Evolutionary conservation across 163 green algal species (phyloP), one percentile per base, ranked within the genome.

Genomic region (Trebouxiophyceae sp.): DNA sequence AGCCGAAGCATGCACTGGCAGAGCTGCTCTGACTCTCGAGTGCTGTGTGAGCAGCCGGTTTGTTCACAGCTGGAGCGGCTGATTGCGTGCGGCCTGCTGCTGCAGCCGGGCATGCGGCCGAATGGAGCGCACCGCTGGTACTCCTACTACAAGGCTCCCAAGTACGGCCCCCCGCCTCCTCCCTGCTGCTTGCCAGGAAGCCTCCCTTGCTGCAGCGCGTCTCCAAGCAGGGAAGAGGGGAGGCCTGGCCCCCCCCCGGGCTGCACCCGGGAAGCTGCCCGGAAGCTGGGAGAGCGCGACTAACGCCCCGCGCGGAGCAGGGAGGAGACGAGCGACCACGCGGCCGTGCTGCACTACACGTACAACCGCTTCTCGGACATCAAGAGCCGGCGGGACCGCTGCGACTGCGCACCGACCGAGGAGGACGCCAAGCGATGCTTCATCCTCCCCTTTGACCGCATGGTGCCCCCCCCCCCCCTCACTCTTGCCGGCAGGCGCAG

Each of bases 111-210:
- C 23, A 50, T 95, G 62, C 65, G 88, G 5, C 81, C 88, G 47
- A 95, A 95, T 56, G 88, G 88, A 24, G 88, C 88, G 0, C 88
- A 95, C 60, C 77, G 88, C 31, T 95, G 84, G 84, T 78, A 86
- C 62, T 81, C 68, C 55, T 91, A 91, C 62, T 29, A 66, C 23
- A 86, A 82, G 50, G 62, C 61, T 1, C 86, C 86, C 45, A 81
- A 79, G 83, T 87, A 50, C 16, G 16, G 12, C 39, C 39, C 39
- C 39, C 39, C 39, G 12, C 39, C 39, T 16, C 39, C 39, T 16
- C 39, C 39, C 39, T 50, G 8, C 16, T 50, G 12, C 39, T 50
- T 50, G 12, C 39, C 8, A 50, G 39, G 39, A 50, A 50, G 39
- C 39, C 39, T n/a, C 39, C 39, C 16, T 50, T 63, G 4, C 33